A percentile compares a stretch with the other conserved stretches of the same genome.
Conservation (phyloP, 116 monocot species). For the Posidonia oceanica region DNA sequence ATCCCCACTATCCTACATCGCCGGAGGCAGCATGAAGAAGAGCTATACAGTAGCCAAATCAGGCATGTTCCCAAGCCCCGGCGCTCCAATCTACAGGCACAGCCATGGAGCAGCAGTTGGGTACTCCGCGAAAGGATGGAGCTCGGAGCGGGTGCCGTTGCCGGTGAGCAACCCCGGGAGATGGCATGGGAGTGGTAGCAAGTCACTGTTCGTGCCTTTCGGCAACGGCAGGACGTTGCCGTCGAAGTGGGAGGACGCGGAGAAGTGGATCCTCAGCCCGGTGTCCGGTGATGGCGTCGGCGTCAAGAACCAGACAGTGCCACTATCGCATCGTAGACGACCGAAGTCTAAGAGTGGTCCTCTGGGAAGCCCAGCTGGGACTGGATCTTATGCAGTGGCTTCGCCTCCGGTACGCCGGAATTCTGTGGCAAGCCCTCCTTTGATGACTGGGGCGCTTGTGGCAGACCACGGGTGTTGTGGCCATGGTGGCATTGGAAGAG, state of each 20-base stretch:
- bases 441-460: conserved; percentile 55
- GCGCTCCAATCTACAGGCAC: conserved; percentile 43
- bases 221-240: conserved; percentile 61
- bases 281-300: conserved; percentile 42
- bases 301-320: conserved; percentile 10
- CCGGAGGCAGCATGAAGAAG: conserved; percentile 29
- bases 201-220: conserved; percentile 33
- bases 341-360: conserved; percentile 93
- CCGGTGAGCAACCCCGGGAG: conserved; percentile 15
- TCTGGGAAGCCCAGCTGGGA: conserved; percentile 16
- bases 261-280: conserved; percentile 96
- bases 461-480: conserved; percentile 19
- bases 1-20: conserved; percentile 34
- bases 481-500: conserved; percentile 7
- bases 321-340: conserved; percentile 34
- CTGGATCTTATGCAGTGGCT: conserved; percentile 17
- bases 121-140: conserved; percentile 68
- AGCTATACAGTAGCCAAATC: conserved; percentile 20
- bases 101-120: conserved; percentile 9
- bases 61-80: conserved; percentile 46
- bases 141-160: conserved; percentile 70
- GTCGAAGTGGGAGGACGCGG: conserved; percentile 99
- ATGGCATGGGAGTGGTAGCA: conserved; percentile 25
- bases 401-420: conserved; percentile 22
- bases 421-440: conserved; percentile 35